phyloP scores from a whole-genome alignment of 179 eudicot species.

The Amaranthus tricolor region DNA sequence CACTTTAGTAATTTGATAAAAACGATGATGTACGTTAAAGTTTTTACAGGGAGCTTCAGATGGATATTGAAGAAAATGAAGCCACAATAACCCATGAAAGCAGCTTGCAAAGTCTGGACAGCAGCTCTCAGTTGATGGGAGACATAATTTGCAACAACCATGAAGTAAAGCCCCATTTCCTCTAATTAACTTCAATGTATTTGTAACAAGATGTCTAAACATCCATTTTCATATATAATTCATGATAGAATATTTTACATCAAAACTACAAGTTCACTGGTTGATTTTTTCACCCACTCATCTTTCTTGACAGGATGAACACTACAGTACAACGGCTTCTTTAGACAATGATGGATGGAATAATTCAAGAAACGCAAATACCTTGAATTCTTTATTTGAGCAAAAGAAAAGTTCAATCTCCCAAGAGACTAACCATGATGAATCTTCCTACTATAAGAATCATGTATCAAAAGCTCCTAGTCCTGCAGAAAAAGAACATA shows the following conservation, averaged over 20 bases:
- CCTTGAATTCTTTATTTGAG: conserved; percentile 26
- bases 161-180: conserved; percentile 28
- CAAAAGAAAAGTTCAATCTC: conserved; percentile 22
- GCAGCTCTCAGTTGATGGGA: conserved; percentile 29
- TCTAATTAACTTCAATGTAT: conserved; percentile 10
- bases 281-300: neutral
- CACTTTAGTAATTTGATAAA: neutral
- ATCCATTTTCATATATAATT: neutral
- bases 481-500: conserved; percentile 23
- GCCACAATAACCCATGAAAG: conserved; percentile 13
- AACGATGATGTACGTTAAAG: conserved; percentile 17
- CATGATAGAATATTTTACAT: conserved; percentile 2
- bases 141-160: conserved; percentile 13
- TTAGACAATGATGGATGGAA: conserved; percentile 32
- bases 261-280: neutral
- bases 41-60: conserved; percentile 30
- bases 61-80: conserved; percentile 28
- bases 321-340: conserved; percentile 28
- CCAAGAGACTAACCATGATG: conserved; percentile 25
- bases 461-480: conserved; percentile 23
- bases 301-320: conserved; percentile 37
- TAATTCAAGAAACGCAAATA: conserved; percentile 28
- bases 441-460: conserved; percentile 24
- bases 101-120: conserved; percentile 33
- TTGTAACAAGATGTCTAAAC: conserved; percentile 2